Evolutionary conservation across 441 rosid genomes (phyloP).

Genomic region (Bocquillonia castaneifolia): DNA sequence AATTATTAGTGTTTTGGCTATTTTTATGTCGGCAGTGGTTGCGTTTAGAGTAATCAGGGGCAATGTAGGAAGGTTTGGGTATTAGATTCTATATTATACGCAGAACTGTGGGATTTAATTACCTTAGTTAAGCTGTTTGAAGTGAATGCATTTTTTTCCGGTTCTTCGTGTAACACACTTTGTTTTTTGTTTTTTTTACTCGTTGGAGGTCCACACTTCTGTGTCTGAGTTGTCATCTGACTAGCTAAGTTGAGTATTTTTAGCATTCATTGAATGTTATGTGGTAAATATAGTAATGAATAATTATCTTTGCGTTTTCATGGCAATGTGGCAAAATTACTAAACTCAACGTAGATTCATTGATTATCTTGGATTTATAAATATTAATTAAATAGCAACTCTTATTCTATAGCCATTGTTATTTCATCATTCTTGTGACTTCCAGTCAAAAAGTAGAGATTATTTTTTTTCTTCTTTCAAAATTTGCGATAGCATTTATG

Average conservation of each 20-base stretch:
- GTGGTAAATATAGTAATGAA: background rate
- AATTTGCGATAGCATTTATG: slow-evolving; percentile 5
- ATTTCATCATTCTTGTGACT: background rate
- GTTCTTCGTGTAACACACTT: background rate
- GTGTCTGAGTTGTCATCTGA: slow-evolving; percentile 6
- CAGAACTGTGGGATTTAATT: background rate
- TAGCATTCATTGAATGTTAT: background rate
- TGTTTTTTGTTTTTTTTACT: background rate
- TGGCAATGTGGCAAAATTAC: background rate
- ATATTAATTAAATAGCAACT: background rate
- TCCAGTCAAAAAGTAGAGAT: background rate
- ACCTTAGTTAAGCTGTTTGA: background rate
- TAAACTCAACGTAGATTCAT: background rate
- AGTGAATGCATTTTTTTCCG: background rate
- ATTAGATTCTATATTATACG: background rate
- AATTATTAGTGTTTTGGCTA: slow-evolving; percentile 1
- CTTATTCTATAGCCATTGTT: background rate
- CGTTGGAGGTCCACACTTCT: background rate
- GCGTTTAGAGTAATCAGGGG: background rate
- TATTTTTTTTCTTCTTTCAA: background rate
- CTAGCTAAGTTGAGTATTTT: background rate
- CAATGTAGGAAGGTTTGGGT: background rate
- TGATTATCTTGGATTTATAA: slow-evolving; percentile 4
- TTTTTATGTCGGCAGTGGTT: background rate
- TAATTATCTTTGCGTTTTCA: background rate